Percentiles rank a stretch among this genome's conserved stretches.
Conservation (phyloP, 2,329 filamentous ascomycete species). For the Waltergamsia citrina region DNA sequence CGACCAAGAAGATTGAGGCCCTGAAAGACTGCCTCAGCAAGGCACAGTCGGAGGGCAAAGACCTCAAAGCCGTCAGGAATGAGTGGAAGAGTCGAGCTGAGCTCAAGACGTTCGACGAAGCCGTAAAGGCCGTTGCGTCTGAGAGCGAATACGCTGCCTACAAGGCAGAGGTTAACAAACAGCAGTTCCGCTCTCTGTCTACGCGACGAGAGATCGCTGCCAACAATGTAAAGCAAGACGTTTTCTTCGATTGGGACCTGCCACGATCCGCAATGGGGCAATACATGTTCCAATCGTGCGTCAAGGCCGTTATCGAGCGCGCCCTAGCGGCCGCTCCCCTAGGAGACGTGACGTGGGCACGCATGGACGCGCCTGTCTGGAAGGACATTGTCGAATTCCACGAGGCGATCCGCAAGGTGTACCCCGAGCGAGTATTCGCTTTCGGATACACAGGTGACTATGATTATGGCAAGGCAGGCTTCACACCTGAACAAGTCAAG, state of each 20-base stretch:
- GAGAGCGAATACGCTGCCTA: conserved; percentile 17
- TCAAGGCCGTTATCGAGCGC: conserved; percentile 20
- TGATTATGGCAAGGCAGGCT: conserved; percentile 22
- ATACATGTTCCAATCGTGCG: conserved; percentile 20
- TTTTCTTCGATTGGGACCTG: conserved; percentile 25
- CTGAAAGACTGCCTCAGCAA: conserved; percentile 3
- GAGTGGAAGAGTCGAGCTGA: conserved; percentile 20
- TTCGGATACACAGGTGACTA: conserved; percentile 28
- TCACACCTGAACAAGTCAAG: conserved; percentile 17
- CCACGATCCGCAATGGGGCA: conserved; percentile 21
- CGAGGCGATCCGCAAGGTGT: conserved; percentile 19
- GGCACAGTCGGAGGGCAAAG: conserved; percentile 12
- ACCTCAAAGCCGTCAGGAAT: conserved; percentile 14
- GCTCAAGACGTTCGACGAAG: conserved; percentile 23
- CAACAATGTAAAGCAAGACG: conserved; percentile 12
- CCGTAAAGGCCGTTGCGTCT: conserved; percentile 15
- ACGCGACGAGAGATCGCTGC: conserved; percentile 10
- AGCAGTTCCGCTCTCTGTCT: conserved; percentile 7
- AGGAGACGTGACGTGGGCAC: conserved; percentile 24
- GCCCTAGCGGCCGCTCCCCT: conserved; percentile 22
- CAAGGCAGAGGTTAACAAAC: conserved; percentile 2
- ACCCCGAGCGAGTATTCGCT: conserved; percentile 24
- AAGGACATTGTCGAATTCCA: conserved; percentile 25
- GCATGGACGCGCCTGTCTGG: conserved; percentile 23
- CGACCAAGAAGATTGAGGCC: conserved; percentile 16